Percentiles rank a stretch among this genome's conserved stretches.
Conservation (phyloP, 2,329 filamentous ascomycete species). For the Sporothrix mexicana region DNA sequence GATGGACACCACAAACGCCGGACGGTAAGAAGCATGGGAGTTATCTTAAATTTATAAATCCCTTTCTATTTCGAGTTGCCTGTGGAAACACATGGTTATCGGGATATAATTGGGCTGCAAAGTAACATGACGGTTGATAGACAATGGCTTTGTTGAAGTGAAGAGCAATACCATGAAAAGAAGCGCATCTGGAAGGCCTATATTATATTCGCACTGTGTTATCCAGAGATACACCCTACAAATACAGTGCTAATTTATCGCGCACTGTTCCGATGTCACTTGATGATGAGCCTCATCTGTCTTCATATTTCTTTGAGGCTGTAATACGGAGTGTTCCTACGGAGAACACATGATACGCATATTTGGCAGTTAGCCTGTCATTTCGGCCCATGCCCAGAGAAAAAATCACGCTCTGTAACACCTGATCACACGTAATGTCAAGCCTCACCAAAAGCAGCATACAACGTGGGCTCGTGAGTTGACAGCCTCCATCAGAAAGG, state of each 20-base stretch:
- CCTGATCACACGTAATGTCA: too few species aligned
- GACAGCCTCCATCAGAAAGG: neutral
- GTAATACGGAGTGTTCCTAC: too few species aligned
- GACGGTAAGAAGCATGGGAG: neutral
- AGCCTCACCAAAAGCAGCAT: too few species aligned
- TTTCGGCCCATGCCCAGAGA: too few species aligned
- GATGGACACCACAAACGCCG: neutral
- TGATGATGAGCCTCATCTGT: neutral
- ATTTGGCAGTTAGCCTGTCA: too few species aligned
- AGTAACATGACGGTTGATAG: too few species aligned
- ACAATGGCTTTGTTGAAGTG: neutral
- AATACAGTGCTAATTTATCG: neutral
- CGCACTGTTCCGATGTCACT: conserved; percentile 10
- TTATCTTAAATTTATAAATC: too few species aligned
- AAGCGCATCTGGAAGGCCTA: neutral
- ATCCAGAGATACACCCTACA: neutral
- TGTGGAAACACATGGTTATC: too few species aligned
- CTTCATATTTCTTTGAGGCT: neutral
- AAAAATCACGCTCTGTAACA: too few species aligned
- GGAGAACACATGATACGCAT: neutral
- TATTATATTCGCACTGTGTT: neutral
- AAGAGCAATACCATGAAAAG: too few species aligned
- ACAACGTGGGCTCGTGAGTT: neutral
- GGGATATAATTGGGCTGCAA: too few species aligned
- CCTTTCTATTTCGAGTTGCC: too few species aligned